A percentile compares a stretch with the other conserved stretches of the same genome.
These are phyloP conservation scores for Leccinellum albellum DNA, from an alignment of 768 basidiomycete species.

Conservation along the genomic window DNA sequence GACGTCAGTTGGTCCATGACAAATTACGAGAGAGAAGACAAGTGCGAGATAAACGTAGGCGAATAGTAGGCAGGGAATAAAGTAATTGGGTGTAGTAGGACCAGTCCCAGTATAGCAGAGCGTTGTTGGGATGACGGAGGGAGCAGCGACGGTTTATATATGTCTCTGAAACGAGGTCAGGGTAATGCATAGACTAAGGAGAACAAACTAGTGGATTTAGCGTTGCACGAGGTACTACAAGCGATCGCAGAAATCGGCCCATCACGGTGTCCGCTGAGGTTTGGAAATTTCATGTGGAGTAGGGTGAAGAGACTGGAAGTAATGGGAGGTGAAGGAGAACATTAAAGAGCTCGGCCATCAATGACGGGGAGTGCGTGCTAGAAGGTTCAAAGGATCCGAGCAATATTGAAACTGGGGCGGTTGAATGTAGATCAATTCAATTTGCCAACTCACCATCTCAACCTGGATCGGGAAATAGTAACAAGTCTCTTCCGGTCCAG, in stretches of 20 bases:
- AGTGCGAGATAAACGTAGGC: slow-evolving; percentile 14
- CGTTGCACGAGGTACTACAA: slow-evolving; percentile 36
- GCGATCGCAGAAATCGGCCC: slow-evolving; percentile 20
- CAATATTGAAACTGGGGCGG: not conserved
- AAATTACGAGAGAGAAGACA: slow-evolving; percentile 12
- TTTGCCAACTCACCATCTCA: not conserved
- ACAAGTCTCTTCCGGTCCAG: not conserved
- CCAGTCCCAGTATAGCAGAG: slow-evolving; percentile 10
- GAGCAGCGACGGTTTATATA: slow-evolving; percentile 26
- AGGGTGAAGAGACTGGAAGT: not conserved
- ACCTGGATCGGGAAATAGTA: slow-evolving; percentile 9
- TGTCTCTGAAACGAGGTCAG: slow-evolving; percentile 39
- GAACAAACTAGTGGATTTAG: slow-evolving; percentile 25
- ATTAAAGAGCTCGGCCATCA: slow-evolving; percentile 14
- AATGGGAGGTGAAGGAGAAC: slow-evolving; percentile 1
- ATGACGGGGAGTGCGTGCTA: slow-evolving; percentile 9
- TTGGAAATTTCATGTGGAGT: slow-evolving; percentile 15
- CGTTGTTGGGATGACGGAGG: slow-evolving; percentile 15
- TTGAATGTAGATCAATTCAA: slow-evolving; percentile 19
- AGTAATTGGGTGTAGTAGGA: slow-evolving; percentile 6
- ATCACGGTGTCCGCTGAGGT: slow-evolving; percentile 4
- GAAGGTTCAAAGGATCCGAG: slow-evolving; percentile 13
- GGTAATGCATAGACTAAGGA: slow-evolving; percentile 27
- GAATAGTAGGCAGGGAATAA: slow-evolving; percentile 18
- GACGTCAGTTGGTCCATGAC: slow-evolving; percentile 61